phyloP scores from a whole-genome alignment of 2,329 filamentous ascomycete species.

The Raffaelea ambrosiae region DNA sequence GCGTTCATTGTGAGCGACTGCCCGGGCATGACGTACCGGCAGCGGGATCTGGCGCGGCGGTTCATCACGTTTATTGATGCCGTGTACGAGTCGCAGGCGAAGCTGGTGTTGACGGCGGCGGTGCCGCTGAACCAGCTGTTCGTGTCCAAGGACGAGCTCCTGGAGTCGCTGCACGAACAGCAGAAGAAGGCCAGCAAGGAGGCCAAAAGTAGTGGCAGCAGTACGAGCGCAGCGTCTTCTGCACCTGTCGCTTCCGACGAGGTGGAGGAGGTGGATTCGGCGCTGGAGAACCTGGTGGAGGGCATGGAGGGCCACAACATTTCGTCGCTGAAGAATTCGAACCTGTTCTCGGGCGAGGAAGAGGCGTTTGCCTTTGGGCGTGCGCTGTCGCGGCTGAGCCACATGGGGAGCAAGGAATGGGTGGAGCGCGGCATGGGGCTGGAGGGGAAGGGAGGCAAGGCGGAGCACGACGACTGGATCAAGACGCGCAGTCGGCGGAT shows the following conservation, averaged over 20 bases:
- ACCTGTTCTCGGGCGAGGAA: slow-evolving; percentile 87
- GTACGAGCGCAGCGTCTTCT: slow-evolving; percentile 26
- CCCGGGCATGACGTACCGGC: slow-evolving; percentile 79
- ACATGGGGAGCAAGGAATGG: slow-evolving; percentile 96
- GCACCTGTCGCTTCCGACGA: not conserved
- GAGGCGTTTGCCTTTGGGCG: slow-evolving; percentile 94
- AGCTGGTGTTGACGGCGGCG: slow-evolving; percentile 85
- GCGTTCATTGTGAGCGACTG: slow-evolving; percentile 88
- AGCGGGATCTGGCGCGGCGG: slow-evolving; percentile 78
- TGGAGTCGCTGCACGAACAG: slow-evolving; percentile 41
- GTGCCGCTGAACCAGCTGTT: slow-evolving; percentile 83
- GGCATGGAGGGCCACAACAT: slow-evolving; percentile 65
- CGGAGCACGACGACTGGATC: slow-evolving; percentile 56
- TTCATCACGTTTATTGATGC: slow-evolving; percentile 99
- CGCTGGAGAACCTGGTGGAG: slow-evolving; percentile 76
- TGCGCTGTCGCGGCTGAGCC: slow-evolving; percentile 71
- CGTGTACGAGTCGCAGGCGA: slow-evolving; percentile 87
- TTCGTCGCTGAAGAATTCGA: slow-evolving; percentile 75
- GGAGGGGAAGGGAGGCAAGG: slow-evolving; percentile 55
- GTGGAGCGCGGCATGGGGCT: slow-evolving; percentile 72
- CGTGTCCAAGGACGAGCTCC: slow-evolving; percentile 62
- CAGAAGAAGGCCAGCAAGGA: slow-evolving; percentile 17
- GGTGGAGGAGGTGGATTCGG: slow-evolving; percentile 46
- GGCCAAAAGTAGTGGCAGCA: slow-evolving; percentile 18
- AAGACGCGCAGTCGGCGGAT: slow-evolving; percentile 59